phyloP scores from a whole-genome alignment of 2,329 filamentous ascomycete species.

The Macrophomina phaseolina region DNA sequence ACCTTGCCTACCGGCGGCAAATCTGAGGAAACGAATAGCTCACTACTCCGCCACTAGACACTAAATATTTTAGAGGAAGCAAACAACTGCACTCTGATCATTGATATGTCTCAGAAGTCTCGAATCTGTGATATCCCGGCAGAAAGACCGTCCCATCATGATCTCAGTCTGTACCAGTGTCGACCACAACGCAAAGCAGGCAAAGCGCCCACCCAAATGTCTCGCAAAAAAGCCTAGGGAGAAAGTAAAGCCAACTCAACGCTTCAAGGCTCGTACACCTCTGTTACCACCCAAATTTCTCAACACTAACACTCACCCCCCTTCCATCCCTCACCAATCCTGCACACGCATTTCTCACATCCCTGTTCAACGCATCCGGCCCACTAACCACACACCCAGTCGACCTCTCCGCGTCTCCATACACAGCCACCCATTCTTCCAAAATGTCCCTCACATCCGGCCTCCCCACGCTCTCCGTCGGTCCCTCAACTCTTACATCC shows the following conservation, averaged over 20 bases:
- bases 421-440: slow-evolving; percentile 42
- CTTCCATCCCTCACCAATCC: slow-evolving; percentile 54
- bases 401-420: slow-evolving; percentile 39
- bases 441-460: slow-evolving; percentile 59
- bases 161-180: no score
- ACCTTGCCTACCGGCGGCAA: no score
- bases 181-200: no score
- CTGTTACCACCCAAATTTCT: slow-evolving; percentile 71
- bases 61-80: no score
- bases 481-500: slow-evolving; percentile 59
- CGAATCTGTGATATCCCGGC: no score
- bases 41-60: no score
- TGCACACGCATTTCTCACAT: slow-evolving; percentile 65
- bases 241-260: not conserved
- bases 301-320: slow-evolving; percentile 61
- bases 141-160: no score
- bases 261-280: not conserved
- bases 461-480: slow-evolving; percentile 60
- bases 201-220: no score
- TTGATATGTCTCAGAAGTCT: no score
- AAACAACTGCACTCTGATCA: no score
- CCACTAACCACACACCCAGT: slow-evolving; percentile 65
- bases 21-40: no score
- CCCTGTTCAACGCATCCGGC: slow-evolving; percentile 66
- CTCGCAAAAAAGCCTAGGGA: no score